Conservation (phyloP, 441 rosid species). For the Gossypium laxum region DNA sequence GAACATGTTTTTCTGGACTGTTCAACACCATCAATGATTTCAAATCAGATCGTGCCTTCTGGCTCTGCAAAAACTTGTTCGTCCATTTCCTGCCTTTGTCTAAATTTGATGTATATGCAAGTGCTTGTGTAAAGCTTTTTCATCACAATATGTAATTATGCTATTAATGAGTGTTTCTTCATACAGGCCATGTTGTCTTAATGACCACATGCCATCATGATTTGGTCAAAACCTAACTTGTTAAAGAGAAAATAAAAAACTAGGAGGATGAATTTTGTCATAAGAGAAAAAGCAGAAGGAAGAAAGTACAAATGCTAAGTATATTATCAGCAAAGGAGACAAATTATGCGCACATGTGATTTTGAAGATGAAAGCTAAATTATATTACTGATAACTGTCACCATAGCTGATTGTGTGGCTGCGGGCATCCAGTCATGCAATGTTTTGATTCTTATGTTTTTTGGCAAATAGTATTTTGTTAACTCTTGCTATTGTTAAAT, state of each 20-base stretch:
- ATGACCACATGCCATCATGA: neutral
- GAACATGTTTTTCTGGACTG: constrained; percentile 65
- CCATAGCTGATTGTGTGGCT: neutral
- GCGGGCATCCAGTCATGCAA: neutral
- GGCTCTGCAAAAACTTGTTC: constrained; percentile 67
- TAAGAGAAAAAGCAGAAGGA: neutral
- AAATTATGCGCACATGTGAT: neutral
- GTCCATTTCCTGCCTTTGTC: constrained; percentile 13
- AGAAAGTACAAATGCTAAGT: neutral
- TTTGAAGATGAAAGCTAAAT: neutral
- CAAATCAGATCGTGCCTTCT: constrained; percentile 60
- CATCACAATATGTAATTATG: neutral
- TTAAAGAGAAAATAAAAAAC: neutral
- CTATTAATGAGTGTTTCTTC: neutral
- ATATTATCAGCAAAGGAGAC: constrained; percentile 1
- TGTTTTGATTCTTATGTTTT: neutral
- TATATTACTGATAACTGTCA: neutral
- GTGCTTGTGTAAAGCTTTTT: constrained; percentile 2
- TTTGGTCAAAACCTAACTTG: neutral
- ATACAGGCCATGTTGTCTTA: neutral
- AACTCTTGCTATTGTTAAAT: neutral
- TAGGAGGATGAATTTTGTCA: neutral
- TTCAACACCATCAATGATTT: constrained; percentile 45
- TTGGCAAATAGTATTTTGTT: neutral
- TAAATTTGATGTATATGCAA: neutral